Base-by-base conservation (phyloP, 1,139 yeast genomes). In the Scheffersomyces parashehatae region DNA sequence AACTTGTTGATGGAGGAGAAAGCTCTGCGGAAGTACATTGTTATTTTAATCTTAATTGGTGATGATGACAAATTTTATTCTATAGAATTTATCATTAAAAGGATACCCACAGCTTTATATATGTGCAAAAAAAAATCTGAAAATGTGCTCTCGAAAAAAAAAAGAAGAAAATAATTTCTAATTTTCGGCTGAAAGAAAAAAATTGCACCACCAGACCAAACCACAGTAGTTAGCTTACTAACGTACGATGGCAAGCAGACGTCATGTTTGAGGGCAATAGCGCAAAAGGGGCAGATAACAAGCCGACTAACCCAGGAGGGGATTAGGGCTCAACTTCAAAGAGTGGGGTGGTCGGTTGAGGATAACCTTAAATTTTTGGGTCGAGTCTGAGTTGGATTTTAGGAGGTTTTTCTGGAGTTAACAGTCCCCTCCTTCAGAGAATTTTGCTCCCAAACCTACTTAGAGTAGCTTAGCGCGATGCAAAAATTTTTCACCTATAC, bases 1-100 rank as follows among this genome's bases (percentile, higher is more conserved):
- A 44, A 48, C 37, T 35, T 13, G 36, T 50, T 50, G 16, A 54
- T 33, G 43, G 54, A 49, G 26, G 53, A 46, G 26, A 54, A 41
- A 37, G 44, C 45, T 53, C 58, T 54, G 35, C 24, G 35, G 20
- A 31, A 31, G 35, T 31, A 31, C 35, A 31, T 31, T 31, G 24
- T 31, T 31, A 31, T 31, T 43, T 13, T 39, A 33, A 7, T 35
- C 34, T 14, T 31, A 24, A 35, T 24, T 42, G 14, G 6, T 28
- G 20, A 36, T 35, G 37, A 10, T 20, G 39, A 33, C 12, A 29
- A 35, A 35, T n/a, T 34, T 11, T n/a, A n/a, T 12, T 9, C 16
- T 31, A n/a, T 4, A 14, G n/a, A 13, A 7, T 14, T 15, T 31
- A 32, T 14, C 12, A 20, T 35, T 11, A 34, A 12, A 38, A 33